Base-by-base conservation (phyloP, 805 yeast genomes). In the Myxozyma nipponensis region DNA sequence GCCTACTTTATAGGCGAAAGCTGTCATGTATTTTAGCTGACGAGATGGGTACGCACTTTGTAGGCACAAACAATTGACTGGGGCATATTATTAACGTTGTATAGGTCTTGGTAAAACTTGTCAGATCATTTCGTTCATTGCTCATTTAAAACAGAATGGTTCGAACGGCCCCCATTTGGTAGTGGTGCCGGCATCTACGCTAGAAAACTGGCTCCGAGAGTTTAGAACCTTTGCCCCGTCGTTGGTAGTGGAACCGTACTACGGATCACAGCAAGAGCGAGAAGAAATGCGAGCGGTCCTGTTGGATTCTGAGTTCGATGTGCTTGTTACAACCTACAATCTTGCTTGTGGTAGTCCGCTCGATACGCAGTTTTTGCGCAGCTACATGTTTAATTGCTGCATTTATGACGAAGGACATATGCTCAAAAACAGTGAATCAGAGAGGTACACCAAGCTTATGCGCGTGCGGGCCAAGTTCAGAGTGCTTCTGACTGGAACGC, bases 381-480 rank as follows among this genome's bases (percentile, higher is more conserved):
- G 78, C 56, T 80, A 83, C 62, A 75, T 78, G 21, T 93, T 93
- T 68, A 88, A 93, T 66, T 86, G 84, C 58, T 81, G 95, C 54
- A 91, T 93, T 1, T 93, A 87, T 64, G 99, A 93, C 68, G 99
- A 93, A 72, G 99, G 99, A 1, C 99, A 93, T 68, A 83, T 93
- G 86, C 74, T 93, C 60, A 93, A 93, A 66, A 93, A 93, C 67
- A 85, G 95, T 2, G 74, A 77, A 53, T 79, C 93, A 26, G 98
- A 91, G 62, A 76, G 99, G 60, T 93, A 91, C 66, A 75, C 72
- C 53, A 91, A 89, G 68, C 74, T 93, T 54, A 90, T 91, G 95
- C 80, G 80, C 62, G 72, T 93, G 46, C 77, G 76, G 52, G 96
- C 93, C 0, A 76, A 78, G n/a, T 93, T 91, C 70, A 76, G 98